phyloP scores from a whole-genome alignment of 2,329 filamentous ascomycete species.

The Xylaria sp. region DNA sequence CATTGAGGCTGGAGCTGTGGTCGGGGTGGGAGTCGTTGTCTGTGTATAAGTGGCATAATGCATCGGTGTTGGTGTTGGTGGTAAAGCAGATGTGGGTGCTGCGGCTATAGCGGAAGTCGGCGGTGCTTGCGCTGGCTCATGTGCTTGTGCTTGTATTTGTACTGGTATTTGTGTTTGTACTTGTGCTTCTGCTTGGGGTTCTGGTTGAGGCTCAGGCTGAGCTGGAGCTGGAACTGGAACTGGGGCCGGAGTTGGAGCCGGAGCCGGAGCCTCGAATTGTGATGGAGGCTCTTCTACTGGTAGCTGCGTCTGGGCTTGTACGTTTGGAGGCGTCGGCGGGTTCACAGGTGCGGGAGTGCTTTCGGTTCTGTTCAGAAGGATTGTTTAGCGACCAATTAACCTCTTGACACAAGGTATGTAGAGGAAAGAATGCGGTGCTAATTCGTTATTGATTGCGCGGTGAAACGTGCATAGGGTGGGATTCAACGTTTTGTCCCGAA shows the following conservation, averaged over 20 bases:
- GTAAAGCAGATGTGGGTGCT: conserved; percentile 12
- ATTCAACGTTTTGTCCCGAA: conserved; percentile 7
- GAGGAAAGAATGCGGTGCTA: background rate
- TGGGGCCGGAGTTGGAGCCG: background rate
- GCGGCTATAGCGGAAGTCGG: conserved; percentile 1
- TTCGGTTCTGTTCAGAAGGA: conserved; percentile 36
- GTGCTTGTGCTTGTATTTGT: conserved; percentile 7
- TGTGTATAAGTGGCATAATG: conserved; percentile 29
- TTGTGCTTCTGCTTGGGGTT: background rate
- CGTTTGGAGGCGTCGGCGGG: conserved; percentile 26
- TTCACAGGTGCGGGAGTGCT: conserved; percentile 35
- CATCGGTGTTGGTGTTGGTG: conserved; percentile 21
- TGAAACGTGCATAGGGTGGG: background rate
- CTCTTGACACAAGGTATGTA: background rate
- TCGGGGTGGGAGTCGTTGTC: conserved; percentile 10
- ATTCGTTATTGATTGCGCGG: conserved; percentile 1
- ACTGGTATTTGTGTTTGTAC: conserved; percentile 9
- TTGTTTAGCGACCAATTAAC: conserved; percentile 24
- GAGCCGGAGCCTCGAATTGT: background rate
- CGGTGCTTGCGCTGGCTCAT: background rate
- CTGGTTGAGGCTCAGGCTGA: background rate
- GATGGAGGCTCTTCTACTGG: conserved; percentile 2
- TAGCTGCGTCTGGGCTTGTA: background rate
- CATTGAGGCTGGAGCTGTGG: background rate
- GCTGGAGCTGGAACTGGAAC: background rate